Percentiles rank a stretch among this genome's conserved stretches.
Evolutionary conservation across 2,329 filamentous ascomycete genomes (phyloP).

Genomic region (Rosellinia necatrix): DNA sequence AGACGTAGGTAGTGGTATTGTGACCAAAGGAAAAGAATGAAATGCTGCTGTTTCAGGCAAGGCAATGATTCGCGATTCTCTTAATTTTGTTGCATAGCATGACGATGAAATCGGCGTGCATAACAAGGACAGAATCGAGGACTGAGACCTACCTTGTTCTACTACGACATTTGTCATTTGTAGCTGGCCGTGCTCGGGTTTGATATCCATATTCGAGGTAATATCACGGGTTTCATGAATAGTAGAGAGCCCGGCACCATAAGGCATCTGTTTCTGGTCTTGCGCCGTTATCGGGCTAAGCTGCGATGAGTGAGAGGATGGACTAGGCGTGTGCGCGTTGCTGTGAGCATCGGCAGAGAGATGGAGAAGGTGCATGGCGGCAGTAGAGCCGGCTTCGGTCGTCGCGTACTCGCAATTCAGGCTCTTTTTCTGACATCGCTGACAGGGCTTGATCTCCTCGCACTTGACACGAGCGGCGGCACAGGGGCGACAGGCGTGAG

Average conservation of each 20-base stretch:
- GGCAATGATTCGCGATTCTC: too few species aligned
- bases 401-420: constrained; percentile 50
- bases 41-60: too few species aligned
- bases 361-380: constrained; percentile 51
- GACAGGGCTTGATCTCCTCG: constrained; percentile 59
- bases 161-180: constrained; percentile 43
- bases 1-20: background rate
- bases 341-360: constrained; percentile 45
- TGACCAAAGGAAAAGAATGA: background rate
- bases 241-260: constrained; percentile 24
- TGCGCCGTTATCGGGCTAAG: constrained; percentile 26
- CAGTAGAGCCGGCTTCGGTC: constrained; percentile 46
- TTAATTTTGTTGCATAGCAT: too few species aligned
- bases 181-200: constrained; percentile 43
- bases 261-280: constrained; percentile 24
- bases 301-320: constrained; percentile 10
- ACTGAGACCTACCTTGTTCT: constrained; percentile 35
- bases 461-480: constrained; percentile 59
- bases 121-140: background rate
- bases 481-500: constrained; percentile 57
- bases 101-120: background rate
- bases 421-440: constrained; percentile 53
- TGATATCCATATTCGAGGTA: constrained; percentile 35
- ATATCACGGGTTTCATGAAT: constrained; percentile 36
- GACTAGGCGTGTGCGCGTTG: constrained; percentile 20